These are phyloP conservation scores for Pinus tabuliformis DNA, from an alignment of 75 land plant genomes.

Conservation along the genomic window DNA sequence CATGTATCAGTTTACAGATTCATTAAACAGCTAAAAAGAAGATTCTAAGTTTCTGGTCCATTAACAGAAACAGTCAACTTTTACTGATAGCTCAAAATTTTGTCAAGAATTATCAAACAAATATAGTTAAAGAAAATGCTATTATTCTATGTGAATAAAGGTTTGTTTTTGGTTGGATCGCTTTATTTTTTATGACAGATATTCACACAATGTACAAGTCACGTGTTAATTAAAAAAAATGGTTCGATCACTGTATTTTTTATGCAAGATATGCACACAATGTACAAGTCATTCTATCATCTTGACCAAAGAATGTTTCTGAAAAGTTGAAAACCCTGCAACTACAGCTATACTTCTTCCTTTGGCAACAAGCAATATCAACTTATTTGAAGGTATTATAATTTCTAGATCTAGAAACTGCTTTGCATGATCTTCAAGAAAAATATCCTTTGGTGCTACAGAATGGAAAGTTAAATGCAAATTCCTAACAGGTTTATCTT, in stretches of 20 bases:
- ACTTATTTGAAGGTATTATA: neutral
- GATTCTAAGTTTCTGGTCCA: too few species aligned
- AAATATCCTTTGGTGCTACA: neutral
- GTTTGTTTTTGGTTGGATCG: neutral
- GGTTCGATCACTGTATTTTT: neutral
- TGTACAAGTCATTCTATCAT: neutral
- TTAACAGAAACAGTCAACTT: too few species aligned
- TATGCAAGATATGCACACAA: neutral
- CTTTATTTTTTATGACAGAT: neutral
- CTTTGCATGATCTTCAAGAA: neutral
- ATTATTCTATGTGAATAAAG: too few species aligned
- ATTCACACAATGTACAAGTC: neutral
- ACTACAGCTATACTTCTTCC: neutral
- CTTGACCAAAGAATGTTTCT: neutral
- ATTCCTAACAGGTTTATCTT: conserved; percentile 1
- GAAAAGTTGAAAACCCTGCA: too few species aligned
- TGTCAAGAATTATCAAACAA: too few species aligned
- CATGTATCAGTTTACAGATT: too few species aligned
- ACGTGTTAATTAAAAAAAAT: too few species aligned
- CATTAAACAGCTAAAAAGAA: too few species aligned
- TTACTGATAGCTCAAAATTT: too few species aligned
- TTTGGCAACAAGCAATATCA: neutral
- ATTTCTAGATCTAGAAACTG: neutral
- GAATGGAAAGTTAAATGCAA: neutral
- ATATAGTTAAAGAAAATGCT: too few species aligned